phyloP scores from a whole-genome alignment of 345 rosid species.

The Hibiscus trionum region DNA sequence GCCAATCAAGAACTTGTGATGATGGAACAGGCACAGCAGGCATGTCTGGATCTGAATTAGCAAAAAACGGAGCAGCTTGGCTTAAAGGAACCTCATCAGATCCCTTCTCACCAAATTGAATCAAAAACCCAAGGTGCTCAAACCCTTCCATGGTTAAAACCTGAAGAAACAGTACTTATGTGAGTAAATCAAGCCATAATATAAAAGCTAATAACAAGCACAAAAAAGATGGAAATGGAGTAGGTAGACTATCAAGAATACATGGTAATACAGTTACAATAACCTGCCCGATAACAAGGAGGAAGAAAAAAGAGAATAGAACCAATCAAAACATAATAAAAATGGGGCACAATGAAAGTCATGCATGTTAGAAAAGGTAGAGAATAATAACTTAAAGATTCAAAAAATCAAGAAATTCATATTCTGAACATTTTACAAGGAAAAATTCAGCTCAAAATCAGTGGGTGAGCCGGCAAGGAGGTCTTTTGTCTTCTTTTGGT shows the following conservation, averaged over 20 bases:
- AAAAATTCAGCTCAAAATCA: not conserved
- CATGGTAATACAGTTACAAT: no score
- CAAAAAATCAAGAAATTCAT: not conserved
- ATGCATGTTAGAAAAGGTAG: not conserved
- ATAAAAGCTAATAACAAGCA: no score
- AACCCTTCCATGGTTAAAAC: constrained; percentile 85
- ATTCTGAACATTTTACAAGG: not conserved
- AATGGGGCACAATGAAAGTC: not conserved
- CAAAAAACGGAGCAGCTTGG: constrained; percentile 91
- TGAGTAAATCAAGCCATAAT: constrained; percentile 3
- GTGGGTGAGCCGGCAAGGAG: not conserved
- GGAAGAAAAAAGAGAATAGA: not conserved
- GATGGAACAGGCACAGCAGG: constrained; percentile 94
- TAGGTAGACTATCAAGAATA: not conserved
- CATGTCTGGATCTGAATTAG: constrained; percentile 99
- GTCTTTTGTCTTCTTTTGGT: not conserved
- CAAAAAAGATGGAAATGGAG: not conserved
- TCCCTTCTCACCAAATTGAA: constrained; percentile 91
- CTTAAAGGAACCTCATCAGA: constrained; percentile 67
- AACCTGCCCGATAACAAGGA: not conserved
- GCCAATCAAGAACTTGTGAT: constrained; percentile 85
- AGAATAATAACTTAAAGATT: not conserved
- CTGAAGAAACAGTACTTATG: constrained; percentile 33
- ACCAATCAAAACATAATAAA: not conserved
- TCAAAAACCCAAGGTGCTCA: constrained; percentile 89